These are phyloP conservation scores for Trichoderma harzianum DNA, from an alignment of 2,329 filamentous ascomycete species.

Conservation along the genomic window DNA sequence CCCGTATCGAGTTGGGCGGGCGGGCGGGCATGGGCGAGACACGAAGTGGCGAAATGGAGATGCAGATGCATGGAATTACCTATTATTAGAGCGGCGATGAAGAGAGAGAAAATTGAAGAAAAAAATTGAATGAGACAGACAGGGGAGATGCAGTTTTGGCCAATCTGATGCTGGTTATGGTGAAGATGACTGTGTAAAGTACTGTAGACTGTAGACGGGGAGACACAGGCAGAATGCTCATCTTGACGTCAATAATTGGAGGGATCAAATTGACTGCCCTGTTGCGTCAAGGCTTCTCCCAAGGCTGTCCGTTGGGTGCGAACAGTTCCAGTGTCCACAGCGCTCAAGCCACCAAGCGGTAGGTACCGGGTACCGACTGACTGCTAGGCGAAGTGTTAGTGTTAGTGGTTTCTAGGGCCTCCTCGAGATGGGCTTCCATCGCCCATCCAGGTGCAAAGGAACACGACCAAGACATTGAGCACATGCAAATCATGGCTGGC, in stretches of 20 bases:
- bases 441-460: not conserved
- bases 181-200: not conserved
- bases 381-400: not conserved
- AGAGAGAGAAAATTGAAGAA: not conserved
- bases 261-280: not conserved
- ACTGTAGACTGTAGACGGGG: not conserved
- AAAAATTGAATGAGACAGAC: not conserved
- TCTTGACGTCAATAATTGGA: not conserved
- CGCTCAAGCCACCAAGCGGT: not conserved
- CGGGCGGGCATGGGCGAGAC: not conserved
- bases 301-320: not conserved
- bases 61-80: not conserved
- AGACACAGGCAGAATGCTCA: not conserved
- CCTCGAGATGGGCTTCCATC: not conserved
- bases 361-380: not conserved
- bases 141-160: not conserved
- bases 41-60: not conserved
- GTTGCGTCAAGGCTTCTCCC: conserved; percentile 13
- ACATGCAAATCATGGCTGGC: conserved; percentile 3
- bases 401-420: not conserved
- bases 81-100: not conserved
- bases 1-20: not conserved
- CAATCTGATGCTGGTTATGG: not conserved
- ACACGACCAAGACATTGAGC: not conserved
- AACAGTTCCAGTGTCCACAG: not conserved